These are phyloP conservation scores for Carex littledalei DNA, from an alignment of 176 grass and related monocot species.

Conservation along the genomic window DNA sequence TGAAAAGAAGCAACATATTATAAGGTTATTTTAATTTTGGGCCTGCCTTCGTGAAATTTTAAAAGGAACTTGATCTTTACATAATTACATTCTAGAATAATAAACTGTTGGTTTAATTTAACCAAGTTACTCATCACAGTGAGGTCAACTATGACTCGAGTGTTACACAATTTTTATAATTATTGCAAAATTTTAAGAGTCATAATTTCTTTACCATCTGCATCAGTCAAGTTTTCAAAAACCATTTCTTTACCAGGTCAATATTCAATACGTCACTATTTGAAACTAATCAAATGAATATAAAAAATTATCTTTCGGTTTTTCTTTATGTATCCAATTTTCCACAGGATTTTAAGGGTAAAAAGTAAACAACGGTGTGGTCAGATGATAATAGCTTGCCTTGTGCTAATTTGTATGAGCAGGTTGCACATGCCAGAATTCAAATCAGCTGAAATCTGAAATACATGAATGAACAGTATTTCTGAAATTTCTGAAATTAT, in stretches of 20 bases:
- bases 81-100: not conserved
- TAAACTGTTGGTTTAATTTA: too few species aligned
- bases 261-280: not conserved
- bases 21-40: not conserved
- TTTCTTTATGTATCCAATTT: slow-evolving; percentile 1
- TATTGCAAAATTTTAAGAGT: not conserved
- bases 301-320: not conserved
- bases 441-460: too few species aligned
- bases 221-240: too few species aligned
- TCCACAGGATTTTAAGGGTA: not conserved
- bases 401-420: not conserved
- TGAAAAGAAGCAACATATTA: not conserved
- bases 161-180: not conserved
- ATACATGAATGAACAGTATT: too few species aligned
- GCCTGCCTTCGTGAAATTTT: not conserved
- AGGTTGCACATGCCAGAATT: not conserved
- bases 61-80: not conserved
- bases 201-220: not conserved
- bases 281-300: not conserved
- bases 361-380: not conserved
- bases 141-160: not conserved
- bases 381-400: not conserved
- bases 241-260: not conserved
- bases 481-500: too few species aligned
- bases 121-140: not conserved